These are phyloP conservation scores for Candida endomychidarum DNA, from an alignment of 805 yeast species.

Conservation along the genomic window DNA sequence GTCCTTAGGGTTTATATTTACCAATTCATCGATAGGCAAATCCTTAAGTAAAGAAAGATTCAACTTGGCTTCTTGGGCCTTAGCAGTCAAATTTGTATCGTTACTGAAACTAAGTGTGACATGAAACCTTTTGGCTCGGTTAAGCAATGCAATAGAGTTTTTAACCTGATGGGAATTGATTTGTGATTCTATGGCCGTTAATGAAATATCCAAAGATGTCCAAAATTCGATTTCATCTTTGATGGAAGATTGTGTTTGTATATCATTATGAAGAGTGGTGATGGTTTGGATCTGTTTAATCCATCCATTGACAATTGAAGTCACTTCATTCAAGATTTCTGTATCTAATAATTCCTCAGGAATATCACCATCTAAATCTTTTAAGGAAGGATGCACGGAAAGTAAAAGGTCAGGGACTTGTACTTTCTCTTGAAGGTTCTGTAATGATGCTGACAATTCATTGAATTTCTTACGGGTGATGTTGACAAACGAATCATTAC, in stretches of 20 bases:
- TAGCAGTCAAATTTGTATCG: slow-evolving; percentile 65
- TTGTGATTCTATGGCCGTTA: slow-evolving; percentile 58
- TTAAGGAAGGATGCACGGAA: slow-evolving; percentile 52
- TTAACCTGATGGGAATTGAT: slow-evolving; percentile 52
- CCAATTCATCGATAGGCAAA: slow-evolving; percentile 63
- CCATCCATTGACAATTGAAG: slow-evolving; percentile 73
- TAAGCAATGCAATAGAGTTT: slow-evolving; percentile 58
- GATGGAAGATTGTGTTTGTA: slow-evolving; percentile 52
- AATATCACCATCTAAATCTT: slow-evolving; percentile 22
- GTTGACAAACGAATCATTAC: slow-evolving; percentile 36
- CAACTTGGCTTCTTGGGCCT: slow-evolving; percentile 49
- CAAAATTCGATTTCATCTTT: slow-evolving; percentile 75
- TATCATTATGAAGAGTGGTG: slow-evolving; percentile 52
- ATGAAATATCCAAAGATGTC: slow-evolving; percentile 65
- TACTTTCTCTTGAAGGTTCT: slow-evolving; percentile 64
- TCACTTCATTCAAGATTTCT: slow-evolving; percentile 63
- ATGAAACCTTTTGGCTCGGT: slow-evolving; percentile 74
- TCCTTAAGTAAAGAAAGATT: slow-evolving; percentile 67
- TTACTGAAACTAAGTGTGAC: slow-evolving; percentile 70
- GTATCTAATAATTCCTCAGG: slow-evolving; percentile 49
- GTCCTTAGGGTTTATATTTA: slow-evolving; percentile 17
- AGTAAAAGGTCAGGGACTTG: slow-evolving; percentile 64
- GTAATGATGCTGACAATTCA: slow-evolving; percentile 66
- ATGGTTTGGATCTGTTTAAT: slow-evolving; percentile 58
- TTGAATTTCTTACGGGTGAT: slow-evolving; percentile 59